Base-by-base conservation (phyloP, 148 eudicot genomes). In the Euryodendron excelsum region DNA sequence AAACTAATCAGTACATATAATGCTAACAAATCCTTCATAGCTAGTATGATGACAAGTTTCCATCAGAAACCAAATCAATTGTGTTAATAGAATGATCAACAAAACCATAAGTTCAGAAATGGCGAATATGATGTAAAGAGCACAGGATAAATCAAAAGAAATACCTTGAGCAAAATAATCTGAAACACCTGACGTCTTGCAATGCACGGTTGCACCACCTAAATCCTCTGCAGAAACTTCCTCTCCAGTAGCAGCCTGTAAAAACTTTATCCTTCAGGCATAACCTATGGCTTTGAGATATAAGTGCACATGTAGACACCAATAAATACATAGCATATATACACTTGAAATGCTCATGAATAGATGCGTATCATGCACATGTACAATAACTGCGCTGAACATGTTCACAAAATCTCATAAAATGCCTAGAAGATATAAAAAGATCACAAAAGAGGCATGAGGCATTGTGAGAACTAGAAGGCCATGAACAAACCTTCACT, bases 201-300 rank as follows among this genome's bases (percentile, higher is more conserved):
- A 96, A 81, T 96, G 99, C 72, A 96, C 98, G 76, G 86, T 77
- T 73, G 99, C 99, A 84, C 99, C 99, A 31, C 99, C 99, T 82
- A 96, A 83, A 83, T 93, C 99, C 85, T 96, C 99, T 3, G 99
- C 97, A 78, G 99, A 93, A 73, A 96, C 94, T 85, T 91, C 99
- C 84, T 96, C 99, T 37, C 99, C 99, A 31, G 99, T 96, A 77
- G 99, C 99, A 89, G 99, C 99, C 99, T 96, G 89, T 59, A 71
- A 86, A 62, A 76, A 64, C 17, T 68, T 78, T 11, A n/a, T 77
- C 56, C 67, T 75, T 86, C 31, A 87, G 77, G 56, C 73, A 80
- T 25, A 69, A 18, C 67, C 48, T 18, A 31, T 12, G 48, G 44
- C 69, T 76, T 69, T 63, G 66, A 66, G 61, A 74, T 25, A 77